Evolutionary conservation across 2,329 filamentous ascomycete species (phyloP).

Genomic region (Neurospora sp.): DNA sequence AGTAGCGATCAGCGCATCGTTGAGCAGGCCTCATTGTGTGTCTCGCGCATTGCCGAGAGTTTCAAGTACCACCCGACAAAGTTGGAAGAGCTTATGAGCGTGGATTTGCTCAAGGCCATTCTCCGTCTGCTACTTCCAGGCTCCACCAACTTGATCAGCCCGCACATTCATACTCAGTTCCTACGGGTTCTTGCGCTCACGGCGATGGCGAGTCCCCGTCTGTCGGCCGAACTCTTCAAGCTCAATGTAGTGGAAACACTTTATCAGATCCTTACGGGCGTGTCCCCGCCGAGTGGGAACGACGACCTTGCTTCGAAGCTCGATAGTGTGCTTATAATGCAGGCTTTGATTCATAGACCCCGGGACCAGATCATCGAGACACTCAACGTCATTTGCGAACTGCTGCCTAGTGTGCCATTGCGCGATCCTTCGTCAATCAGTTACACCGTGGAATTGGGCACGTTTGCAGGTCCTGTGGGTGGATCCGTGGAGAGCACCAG

Average conservation of each 20-base stretch:
- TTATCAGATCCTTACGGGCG: constrained; percentile 92
- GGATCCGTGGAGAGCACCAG: constrained; percentile 30
- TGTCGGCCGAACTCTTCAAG: constrained; percentile 86
- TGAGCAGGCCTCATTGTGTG: constrained; percentile 90
- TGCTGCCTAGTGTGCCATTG: constrained; percentile 65
- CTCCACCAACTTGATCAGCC: constrained; percentile 87
- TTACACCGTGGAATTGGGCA: neutral
- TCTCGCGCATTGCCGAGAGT: constrained; percentile 92
- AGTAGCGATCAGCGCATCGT: constrained; percentile 96
- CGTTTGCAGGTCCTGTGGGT: constrained; percentile 24
- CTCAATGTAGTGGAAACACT: constrained; percentile 96
- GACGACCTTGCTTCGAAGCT: constrained; percentile 76
- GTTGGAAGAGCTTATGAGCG: constrained; percentile 84
- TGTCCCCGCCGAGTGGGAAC: constrained; percentile 74
- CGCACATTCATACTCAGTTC: constrained; percentile 94
- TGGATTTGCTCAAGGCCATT: constrained; percentile 75
- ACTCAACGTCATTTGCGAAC: constrained; percentile 91
- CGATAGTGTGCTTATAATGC: constrained; percentile 97
- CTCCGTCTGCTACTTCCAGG: constrained; percentile 82
- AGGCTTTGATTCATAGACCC: constrained; percentile 89
- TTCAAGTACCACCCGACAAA: constrained; percentile 84
- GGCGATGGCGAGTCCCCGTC: constrained; percentile 73
- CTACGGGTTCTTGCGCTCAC: constrained; percentile 84
- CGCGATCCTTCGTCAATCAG: constrained; percentile 27
- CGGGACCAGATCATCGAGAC: constrained; percentile 96